These are phyloP conservation scores for Tetradesmus lagerheimii DNA, from an alignment of 139 green algal species.

Conservation along the genomic window DNA sequence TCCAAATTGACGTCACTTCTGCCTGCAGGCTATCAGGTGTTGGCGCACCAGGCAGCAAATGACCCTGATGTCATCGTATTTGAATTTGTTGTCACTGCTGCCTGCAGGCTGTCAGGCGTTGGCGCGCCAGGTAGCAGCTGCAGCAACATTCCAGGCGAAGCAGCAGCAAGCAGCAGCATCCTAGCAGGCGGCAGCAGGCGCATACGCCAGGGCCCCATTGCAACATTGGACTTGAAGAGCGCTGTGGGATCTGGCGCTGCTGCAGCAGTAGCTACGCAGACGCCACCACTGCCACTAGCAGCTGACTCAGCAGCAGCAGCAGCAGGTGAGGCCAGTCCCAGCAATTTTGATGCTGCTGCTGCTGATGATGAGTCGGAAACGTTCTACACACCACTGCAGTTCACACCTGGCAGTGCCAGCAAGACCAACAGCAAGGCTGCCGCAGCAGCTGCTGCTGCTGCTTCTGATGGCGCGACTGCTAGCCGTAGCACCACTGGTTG, in stretches of 20 bases:
- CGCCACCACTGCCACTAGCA: not conserved
- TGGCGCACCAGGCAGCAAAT: not conserved
- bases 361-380: not conserved
- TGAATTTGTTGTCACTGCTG: too few relatives aligned
- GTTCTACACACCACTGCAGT: not conserved
- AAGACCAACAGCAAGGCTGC: not conserved
- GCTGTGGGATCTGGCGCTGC: not conserved
- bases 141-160: not conserved
- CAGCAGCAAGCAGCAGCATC: not conserved
- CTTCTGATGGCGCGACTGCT: not conserved
- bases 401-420: not conserved
- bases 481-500: not conserved
- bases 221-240: not conserved
- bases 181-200: not conserved
- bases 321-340: not conserved
- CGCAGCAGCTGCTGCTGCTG: not conserved
- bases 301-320: not conserved
- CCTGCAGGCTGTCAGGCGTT: not conserved
- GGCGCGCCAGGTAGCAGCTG: not conserved
- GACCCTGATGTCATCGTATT: too few relatives aligned
- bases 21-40: not conserved
- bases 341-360: not conserved
- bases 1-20: too few relatives aligned
- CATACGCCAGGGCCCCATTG: not conserved
- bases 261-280: not conserved